Evolutionary conservation across 148 eudicot genomes (phyloP).

Genomic region (Amaranthus cruentus): DNA sequence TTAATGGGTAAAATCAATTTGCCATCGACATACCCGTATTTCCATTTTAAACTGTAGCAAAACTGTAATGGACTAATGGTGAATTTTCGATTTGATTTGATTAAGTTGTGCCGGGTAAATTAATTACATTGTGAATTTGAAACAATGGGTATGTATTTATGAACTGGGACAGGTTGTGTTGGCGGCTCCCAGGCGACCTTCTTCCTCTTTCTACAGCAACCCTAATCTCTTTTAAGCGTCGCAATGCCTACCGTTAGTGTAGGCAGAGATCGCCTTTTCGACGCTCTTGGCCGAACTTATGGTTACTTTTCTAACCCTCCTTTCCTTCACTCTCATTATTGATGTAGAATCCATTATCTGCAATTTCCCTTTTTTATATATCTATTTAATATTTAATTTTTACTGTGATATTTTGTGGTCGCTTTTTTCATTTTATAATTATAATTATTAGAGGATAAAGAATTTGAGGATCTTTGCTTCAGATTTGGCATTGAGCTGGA

Average conservation of each 20-base stretch:
- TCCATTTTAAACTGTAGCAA: no score
- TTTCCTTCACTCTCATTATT: neutral
- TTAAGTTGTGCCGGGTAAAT: no score
- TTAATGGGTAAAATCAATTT: no score
- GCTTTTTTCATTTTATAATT: neutral
- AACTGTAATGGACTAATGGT: no score
- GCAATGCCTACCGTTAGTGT: conserved; percentile 83
- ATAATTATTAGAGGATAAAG: conserved; percentile 42
- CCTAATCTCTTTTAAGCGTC: neutral
- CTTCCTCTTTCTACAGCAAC: no score
- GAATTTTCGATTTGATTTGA: no score
- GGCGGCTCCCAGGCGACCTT: no score
- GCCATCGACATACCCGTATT: no score
- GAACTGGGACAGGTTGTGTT: no score
- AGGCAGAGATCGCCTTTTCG: conserved; percentile 70
- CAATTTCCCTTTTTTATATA: neutral
- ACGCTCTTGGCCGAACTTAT: conserved; percentile 47
- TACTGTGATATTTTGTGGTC: neutral
- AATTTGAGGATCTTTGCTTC: conserved; percentile 81
- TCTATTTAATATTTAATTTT: neutral
- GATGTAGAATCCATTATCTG: neutral
- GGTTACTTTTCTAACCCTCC: conserved; percentile 19
- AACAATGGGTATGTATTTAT: no score
- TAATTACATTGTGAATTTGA: no score
- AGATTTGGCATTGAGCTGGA: conserved; percentile 96